Evolutionary conservation across 2,329 filamentous ascomycete genomes (phyloP), one percentile per base, ranked within the genome.

Genomic region (Diaporthe sp.): DNA sequence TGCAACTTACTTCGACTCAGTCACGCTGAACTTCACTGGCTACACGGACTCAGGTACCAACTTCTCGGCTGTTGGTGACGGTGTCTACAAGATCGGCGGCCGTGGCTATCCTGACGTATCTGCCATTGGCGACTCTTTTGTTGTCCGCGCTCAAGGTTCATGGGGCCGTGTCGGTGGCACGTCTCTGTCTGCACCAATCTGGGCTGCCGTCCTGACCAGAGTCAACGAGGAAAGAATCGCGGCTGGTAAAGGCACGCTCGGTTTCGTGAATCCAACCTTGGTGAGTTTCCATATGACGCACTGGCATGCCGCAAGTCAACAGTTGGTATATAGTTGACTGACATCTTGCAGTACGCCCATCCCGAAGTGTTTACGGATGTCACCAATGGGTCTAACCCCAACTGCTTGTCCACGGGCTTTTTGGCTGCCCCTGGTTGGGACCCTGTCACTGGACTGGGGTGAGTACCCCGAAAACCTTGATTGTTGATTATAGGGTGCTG

Each of bases 201-300:
- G 86, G 76, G 87, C 84, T 0, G 80, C 85, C 0, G 83, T 88
- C 51, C 77, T 90, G 37, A 89, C 86, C 1, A 77, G 88, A 76
- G 81, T 89, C 47, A 89, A 89, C 75, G 88, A 89, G 78, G 86
- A 86, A 77, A 80, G 87, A 30, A 77, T 88, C 32, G 82, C 82
- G 10, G 81, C 78, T 0, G 84, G 84, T 2, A 89, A 88, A 79
- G 79, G 81, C 7, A 80, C 86, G 0, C 83, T 90, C 15, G 88
- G 88, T 0, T 90, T 90, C 76, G 79, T 90, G 27, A 87, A 90
- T 68, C 87, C 85, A 0, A 84, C 85, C 53, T 78, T 89, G 83
- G 86, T 75, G 78, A 74, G 78, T 73, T 22, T 10, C 1, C 22
- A 1, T 37, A 17, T 19, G 1, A 35, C 6, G 19, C 3, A 32